Base-by-base conservation (phyloP, 2,329 filamentous ascomycete species). In the Byssothecium circinans region DNA sequence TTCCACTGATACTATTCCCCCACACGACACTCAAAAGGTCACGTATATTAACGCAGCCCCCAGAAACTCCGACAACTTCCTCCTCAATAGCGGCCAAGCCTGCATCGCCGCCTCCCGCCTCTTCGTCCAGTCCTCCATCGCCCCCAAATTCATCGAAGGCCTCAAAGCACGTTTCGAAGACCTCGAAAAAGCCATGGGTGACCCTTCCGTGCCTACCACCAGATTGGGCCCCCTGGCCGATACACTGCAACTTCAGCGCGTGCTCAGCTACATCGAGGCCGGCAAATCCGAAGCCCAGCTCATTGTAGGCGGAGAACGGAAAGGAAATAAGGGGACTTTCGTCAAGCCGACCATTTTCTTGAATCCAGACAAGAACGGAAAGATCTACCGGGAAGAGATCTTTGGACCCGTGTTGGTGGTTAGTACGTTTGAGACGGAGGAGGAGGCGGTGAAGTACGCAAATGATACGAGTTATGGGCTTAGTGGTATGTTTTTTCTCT, bases 61-160 rank as follows among this genome's bases (percentile, higher is more conserved):
- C 73, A 84, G 48, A 19, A 60, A 64, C 37, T 61, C 57, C 7
- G 57, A 61, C 47, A 56, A 51, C 22, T 64, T 62, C 39, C 47
- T 67, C 14, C 54, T 63, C 50, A 64, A 65, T 46, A 52, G 51
- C n/a, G 52, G 52, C 18, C 63, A 65, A 51, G 57, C 50, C 11
- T 66, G 64, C 47, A 44, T 58, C 43, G 60, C 64, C 12, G 54
- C 60, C 19, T 61, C 60, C 5, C 61, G 66, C 4, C 52, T 62
- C 6, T 65, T 62, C 35, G 63, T 67, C 12, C 64, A 68, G 4
- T 50, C 56, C n/a, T 49, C 47, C 25, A 65, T 69, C 19, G 61
- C 64, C n/a, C 50, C 53, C 25, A 55, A 54, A 19, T 65, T 69
- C 52, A 58, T 65, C 25, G 53, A 58, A 29, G 50, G 45, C 29